Conservation (phyloP, 139 green algal species). For the Chlorella sp. region DNA sequence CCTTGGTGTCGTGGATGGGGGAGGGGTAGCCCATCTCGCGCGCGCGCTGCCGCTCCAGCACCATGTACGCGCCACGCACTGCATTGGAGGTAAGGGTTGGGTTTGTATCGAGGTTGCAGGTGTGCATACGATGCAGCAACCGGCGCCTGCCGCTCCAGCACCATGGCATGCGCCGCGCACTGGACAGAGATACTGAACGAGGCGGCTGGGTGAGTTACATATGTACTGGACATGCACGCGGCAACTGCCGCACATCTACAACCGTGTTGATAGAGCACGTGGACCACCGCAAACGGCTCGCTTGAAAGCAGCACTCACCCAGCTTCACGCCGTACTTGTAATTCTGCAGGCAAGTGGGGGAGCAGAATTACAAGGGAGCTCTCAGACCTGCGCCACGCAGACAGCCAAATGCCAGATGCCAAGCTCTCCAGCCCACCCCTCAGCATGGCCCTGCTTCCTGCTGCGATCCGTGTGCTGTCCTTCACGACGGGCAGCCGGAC, state of each 20-base stretch:
- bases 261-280: too few species aligned
- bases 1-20: slow-evolving; percentile 75
- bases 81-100: neutral
- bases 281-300: too few species aligned
- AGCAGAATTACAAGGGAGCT: neutral
- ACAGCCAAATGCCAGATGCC: too few species aligned
- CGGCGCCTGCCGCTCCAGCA: neutral
- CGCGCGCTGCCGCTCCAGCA: slow-evolving; percentile 75
- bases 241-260: too few species aligned
- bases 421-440: too few species aligned
- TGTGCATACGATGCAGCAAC: neutral
- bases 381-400: neutral
- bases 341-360: slow-evolving; percentile 2
- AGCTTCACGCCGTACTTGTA: slow-evolving; percentile 60
- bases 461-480: too few species aligned
- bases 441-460: too few species aligned
- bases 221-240: too few species aligned
- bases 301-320: slow-evolving; percentile 4
- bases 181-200: too few species aligned
- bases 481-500: too few species aligned
- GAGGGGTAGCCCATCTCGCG: slow-evolving; percentile 55
- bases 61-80: slow-evolving; percentile 81
- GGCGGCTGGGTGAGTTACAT: too few species aligned
- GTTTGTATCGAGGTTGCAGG: neutral
- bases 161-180: too few species aligned